phyloP scores from a whole-genome alignment of 2,329 filamentous ascomycete genomes.

The Hirsutella minnesotensis region DNA sequence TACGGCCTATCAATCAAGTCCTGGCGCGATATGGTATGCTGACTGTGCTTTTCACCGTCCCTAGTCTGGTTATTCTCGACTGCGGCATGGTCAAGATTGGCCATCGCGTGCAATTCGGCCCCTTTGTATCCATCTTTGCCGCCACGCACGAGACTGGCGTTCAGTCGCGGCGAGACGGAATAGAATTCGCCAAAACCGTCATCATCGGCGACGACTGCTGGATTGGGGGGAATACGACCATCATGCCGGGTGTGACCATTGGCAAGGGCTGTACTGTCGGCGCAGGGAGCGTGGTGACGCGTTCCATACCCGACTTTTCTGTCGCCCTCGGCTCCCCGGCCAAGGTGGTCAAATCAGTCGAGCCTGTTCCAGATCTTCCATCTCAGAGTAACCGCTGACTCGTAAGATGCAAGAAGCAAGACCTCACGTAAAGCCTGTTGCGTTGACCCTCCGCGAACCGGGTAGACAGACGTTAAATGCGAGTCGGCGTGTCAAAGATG shows the following conservation, averaged over 20 bases:
- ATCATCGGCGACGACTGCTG: conserved; percentile 42
- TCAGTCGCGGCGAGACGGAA: conserved; percentile 30
- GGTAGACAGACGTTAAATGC: no score
- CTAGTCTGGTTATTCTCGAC: conserved; percentile 52
- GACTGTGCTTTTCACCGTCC: background rate
- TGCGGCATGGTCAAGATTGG: conserved; percentile 62
- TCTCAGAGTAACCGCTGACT: conserved; percentile 12
- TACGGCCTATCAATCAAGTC: no score
- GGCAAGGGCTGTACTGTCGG: conserved; percentile 39
- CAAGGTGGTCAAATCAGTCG: conserved; percentile 34
- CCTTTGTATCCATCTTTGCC: conserved; percentile 58
- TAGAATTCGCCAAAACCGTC: conserved; percentile 35
- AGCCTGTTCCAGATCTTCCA: conserved; percentile 21
- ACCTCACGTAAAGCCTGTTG: no score
- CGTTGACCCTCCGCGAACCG: no score
- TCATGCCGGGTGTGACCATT: conserved; percentile 40
- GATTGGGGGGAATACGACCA: conserved; percentile 37
- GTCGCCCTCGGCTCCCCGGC: conserved; percentile 38
- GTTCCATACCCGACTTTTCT: conserved; percentile 32
- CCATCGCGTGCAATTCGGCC: conserved; percentile 58
- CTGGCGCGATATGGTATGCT: no score
- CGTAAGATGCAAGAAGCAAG: no score
- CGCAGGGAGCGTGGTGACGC: conserved; percentile 37
- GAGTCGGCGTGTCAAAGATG: no score
- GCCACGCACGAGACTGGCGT: conserved; percentile 61